phyloP scores from a whole-genome alignment of 2,329 filamentous ascomycete genomes.

The Cytospora piceae region DNA sequence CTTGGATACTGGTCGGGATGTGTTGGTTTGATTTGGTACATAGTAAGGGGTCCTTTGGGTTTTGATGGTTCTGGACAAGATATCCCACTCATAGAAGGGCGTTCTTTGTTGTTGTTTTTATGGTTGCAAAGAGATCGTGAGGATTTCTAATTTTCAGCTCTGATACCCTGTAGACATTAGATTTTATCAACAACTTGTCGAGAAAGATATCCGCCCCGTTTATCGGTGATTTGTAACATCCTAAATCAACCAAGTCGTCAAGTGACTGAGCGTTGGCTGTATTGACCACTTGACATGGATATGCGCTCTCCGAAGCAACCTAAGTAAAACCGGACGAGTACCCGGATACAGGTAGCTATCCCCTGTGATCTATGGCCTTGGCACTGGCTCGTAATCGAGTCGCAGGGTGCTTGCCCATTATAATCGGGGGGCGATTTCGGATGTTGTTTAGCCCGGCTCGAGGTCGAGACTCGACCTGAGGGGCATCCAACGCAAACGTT shows the following conservation, averaged over 20 bases:
- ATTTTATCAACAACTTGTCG: not conserved
- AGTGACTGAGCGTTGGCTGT: too few species aligned
- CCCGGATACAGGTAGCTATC: too few species aligned
- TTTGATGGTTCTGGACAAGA: not conserved
- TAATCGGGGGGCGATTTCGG: not conserved
- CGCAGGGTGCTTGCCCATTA: not conserved
- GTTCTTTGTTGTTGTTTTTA: too few species aligned
- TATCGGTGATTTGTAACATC: too few species aligned
- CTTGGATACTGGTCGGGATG: not conserved
- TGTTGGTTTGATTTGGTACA: not conserved
- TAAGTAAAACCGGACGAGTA: too few species aligned
- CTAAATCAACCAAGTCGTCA: too few species aligned
- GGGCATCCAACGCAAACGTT: not conserved
- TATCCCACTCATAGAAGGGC: not conserved
- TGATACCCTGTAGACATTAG: constrained; percentile 1
- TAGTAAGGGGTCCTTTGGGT: not conserved
- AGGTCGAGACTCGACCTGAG: constrained; percentile 1
- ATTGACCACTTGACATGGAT: too few species aligned
- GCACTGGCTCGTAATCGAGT: not conserved
- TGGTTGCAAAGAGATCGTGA: not conserved
- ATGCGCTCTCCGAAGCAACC: not conserved
- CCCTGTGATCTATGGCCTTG: too few species aligned
- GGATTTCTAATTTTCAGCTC: not conserved
- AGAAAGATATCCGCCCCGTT: not conserved
- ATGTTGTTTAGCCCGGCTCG: not conserved